Percentiles rank a stretch among this genome's conserved stretches.
These are phyloP conservation scores for Sclerotinia borealis DNA, from an alignment of 2,329 filamentous ascomycete species.

Conservation along the genomic window DNA sequence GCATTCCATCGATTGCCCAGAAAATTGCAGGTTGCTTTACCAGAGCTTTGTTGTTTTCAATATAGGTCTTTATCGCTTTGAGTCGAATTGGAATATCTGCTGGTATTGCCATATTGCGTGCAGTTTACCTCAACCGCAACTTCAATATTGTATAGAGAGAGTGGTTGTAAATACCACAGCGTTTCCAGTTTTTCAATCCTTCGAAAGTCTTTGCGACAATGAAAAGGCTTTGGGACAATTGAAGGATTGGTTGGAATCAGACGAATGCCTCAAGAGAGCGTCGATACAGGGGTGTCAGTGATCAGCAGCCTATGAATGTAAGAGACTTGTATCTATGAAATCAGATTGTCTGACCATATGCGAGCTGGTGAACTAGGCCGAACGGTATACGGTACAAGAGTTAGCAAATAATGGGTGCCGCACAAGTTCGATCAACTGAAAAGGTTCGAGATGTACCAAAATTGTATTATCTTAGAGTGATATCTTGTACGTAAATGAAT, in stretches of 20 bases:
- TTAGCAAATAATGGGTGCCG: not conserved
- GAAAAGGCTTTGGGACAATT: not conserved
- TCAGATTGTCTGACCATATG: too few species aligned
- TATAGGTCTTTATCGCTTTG: not conserved
- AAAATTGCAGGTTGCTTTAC: not conserved
- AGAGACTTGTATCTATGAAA: too few species aligned
- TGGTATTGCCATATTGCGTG: not conserved
- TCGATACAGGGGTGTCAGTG: too few species aligned
- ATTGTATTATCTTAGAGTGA: not conserved
- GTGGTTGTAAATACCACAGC: not conserved
- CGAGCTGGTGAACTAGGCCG: too few species aligned
- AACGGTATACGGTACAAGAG: not conserved
- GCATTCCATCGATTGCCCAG: not conserved
- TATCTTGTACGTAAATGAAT: not conserved
- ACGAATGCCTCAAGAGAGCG: too few species aligned
- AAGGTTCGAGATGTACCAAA: not conserved
- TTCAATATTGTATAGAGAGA: not conserved
- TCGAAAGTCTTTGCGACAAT: not conserved
- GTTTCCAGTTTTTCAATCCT: not conserved
- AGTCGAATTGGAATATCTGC: not conserved
- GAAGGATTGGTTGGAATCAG: too few species aligned
- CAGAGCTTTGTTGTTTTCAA: not conserved
- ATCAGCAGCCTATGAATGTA: too few species aligned
- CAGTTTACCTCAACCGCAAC: not conserved
- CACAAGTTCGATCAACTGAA: not conserved